These are phyloP conservation scores for Podaxis pistillaris DNA, from an alignment of 768 basidiomycete genomes.

Conservation along the genomic window DNA sequence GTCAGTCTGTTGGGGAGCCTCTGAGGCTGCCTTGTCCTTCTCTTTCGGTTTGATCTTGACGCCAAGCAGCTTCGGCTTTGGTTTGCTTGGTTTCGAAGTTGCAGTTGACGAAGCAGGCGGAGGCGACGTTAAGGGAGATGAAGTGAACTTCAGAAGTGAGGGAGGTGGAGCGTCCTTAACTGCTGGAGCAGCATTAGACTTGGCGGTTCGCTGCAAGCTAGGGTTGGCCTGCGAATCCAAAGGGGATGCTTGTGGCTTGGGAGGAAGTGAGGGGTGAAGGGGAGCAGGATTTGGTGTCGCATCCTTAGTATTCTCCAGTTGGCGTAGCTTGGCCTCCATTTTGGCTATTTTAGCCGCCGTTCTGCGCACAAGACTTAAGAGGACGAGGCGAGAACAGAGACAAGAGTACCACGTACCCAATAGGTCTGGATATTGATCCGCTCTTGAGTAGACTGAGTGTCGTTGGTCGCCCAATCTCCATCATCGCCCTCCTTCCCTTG, in stretches of 20 bases:
- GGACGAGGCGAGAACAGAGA: not conserved
- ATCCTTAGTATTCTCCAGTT: conserved; percentile 51
- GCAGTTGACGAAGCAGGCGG: not conserved
- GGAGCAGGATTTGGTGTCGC: conserved; percentile 8
- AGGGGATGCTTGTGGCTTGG: conserved; percentile 7
- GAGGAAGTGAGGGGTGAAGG: conserved; percentile 16
- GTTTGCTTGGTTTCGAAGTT: conserved; percentile 7
- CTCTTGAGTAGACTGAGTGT: conserved; percentile 87
- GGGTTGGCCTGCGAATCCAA: not conserved
- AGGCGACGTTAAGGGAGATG: not conserved
- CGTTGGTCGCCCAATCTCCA: conserved; percentile 71
- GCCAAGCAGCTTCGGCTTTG: conserved; percentile 32
- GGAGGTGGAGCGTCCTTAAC: not conserved
- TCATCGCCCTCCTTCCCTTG: conserved; percentile 40
- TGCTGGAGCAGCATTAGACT: not conserved
- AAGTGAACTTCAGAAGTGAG: conserved; percentile 3
- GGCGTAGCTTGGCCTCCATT: conserved; percentile 92
- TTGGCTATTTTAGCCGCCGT: conserved; percentile 89
- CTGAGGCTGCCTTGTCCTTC: conserved; percentile 23
- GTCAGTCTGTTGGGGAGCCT: not conserved
- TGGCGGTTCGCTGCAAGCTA: not conserved
- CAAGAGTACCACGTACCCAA: conserved; percentile 36
- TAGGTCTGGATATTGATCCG: conserved; percentile 47
- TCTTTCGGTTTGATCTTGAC: conserved; percentile 41
- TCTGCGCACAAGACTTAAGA: conserved; percentile 35